A percentile compares a stretch with the other conserved stretches of the same genome.
phyloP scores from a whole-genome alignment of 2,329 filamentous ascomycete genomes.

The Rhinocladiella mackenziei region DNA sequence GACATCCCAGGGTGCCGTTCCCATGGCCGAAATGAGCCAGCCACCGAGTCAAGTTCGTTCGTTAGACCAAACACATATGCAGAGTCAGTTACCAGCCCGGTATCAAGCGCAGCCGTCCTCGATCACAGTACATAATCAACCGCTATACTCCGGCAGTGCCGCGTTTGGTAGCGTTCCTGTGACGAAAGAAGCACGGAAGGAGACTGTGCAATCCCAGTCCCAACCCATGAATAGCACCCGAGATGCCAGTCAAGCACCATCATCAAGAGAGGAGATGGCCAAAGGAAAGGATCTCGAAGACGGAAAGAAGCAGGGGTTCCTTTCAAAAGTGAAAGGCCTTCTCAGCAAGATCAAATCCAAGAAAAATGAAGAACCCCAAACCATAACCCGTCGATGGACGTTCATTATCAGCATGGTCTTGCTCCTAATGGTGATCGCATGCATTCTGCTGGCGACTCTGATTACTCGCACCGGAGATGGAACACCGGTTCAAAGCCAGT shows the following conservation, averaged over 20 bases:
- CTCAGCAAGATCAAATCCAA: slow-evolving; percentile 6
- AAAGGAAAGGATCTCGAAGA: slow-evolving; percentile 44
- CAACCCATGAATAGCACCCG: background rate
- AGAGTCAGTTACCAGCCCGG: slow-evolving; percentile 18
- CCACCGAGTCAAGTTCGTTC: slow-evolving; percentile 31
- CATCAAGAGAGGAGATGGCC: background rate
- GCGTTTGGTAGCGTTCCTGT: background rate
- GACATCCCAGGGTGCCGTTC: slow-evolving; percentile 58
- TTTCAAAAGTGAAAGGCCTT: slow-evolving; percentile 13
- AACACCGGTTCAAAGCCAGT: slow-evolving; percentile 52
- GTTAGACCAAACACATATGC: slow-evolving; percentile 14
- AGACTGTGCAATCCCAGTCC: slow-evolving; percentile 5
- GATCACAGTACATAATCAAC: slow-evolving; percentile 34
- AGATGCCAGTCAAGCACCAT: background rate
- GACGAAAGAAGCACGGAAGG: slow-evolving; percentile 10
- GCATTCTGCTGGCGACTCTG: slow-evolving; percentile 54
- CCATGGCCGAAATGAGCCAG: slow-evolving; percentile 57
- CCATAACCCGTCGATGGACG: slow-evolving; percentile 42
- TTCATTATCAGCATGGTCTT: slow-evolving; percentile 59
- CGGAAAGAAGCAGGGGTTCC: slow-evolving; percentile 53
- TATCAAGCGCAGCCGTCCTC: slow-evolving; percentile 39
- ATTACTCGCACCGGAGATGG: slow-evolving; percentile 47
- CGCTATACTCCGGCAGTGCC: slow-evolving; percentile 27
- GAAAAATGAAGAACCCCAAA: slow-evolving; percentile 36
- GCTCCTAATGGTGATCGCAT: slow-evolving; percentile 37